Evolutionary conservation across 2,329 filamentous ascomycete species (phyloP), one percentile per base, ranked within the genome.

Genomic region (Aureobasidium leucospermi): DNA sequence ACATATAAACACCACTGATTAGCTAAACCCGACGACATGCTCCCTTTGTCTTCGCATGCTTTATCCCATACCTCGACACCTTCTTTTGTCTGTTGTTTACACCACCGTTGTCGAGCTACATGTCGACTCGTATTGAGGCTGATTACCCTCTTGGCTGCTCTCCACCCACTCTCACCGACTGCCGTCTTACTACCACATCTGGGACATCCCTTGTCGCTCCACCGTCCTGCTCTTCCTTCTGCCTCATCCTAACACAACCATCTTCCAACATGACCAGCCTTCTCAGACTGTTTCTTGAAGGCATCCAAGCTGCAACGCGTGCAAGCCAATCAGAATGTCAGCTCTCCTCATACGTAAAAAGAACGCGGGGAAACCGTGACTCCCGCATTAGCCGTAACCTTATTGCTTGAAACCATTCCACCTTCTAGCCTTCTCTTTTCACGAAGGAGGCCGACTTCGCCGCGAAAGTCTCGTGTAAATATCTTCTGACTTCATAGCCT

Each of bases 381-480:
- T 45, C 41, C 52, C 52, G 41, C 41, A 28, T 58, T 34, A 41
- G 55, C 43, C 43, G 32, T 11, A 57, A 57, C 42, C 31, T 23
- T 41, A 48, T 32, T 39, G 32, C n/a, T 58, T 7, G 29, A 46
- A 46, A 57, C 52, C 52, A 57, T 48, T 31, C 32, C 55, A 47
- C 32, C 43, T 42, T 48, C 23, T 48, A 38, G 42, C 39, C 39
- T 16, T 42, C 41, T 56, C 23, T 55, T 19, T 55, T 42, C 43
- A 55, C 36, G 38, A 23, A 43, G 6, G 13, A 15, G 48, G 48
- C 48, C 48, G 48, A 52, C 36, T 16, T 52, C 48, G 48, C 48
- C 13, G 19, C 2, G 15, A 29, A 10, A 16, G 48, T 23, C 32
- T 41, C 29, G 38, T 55, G 15, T 19, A 28, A 38, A 56, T 36